Evolutionary conservation across 1,139 yeast genomes (phyloP).

Genomic region (Candida gigantensis): DNA sequence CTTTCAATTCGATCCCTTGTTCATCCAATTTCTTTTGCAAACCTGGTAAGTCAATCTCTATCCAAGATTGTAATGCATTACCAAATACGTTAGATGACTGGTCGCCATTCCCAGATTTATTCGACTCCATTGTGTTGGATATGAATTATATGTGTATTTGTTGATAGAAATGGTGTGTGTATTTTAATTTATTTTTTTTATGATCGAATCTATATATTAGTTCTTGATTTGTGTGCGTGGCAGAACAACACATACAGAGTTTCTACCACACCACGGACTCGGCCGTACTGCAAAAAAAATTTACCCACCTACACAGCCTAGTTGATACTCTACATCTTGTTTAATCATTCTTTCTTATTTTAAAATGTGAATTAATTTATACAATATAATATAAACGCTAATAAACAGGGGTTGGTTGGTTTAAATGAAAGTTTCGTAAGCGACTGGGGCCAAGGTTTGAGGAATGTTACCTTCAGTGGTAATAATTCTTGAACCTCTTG

Average conservation of each 20-base stretch:
- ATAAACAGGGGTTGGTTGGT: slow-evolving; percentile 10
- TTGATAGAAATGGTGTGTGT: too few relatives aligned
- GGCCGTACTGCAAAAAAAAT: too few relatives aligned
- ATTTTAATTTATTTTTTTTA: too few relatives aligned
- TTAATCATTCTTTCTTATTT: background rate
- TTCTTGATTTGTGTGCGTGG: too few relatives aligned
- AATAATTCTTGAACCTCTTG: slow-evolving; percentile 89
- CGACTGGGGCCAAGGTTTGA: slow-evolving; percentile 97
- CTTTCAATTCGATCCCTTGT: slow-evolving; percentile 72
- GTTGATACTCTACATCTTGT: too few relatives aligned
- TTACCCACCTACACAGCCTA: too few relatives aligned
- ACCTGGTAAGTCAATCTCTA: slow-evolving; percentile 65
- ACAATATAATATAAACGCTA: slow-evolving; percentile 13
- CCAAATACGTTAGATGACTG: slow-evolving; percentile 27
- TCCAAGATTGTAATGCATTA: slow-evolving; percentile 73
- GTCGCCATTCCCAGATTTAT: background rate
- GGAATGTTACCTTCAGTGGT: slow-evolving; percentile 79
- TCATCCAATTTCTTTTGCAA: slow-evolving; percentile 74
- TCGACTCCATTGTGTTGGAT: slow-evolving; percentile 2
- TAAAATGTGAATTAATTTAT: slow-evolving; percentile 17
- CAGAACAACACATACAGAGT: too few relatives aligned
- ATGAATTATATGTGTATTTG: background rate
- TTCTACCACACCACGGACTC: too few relatives aligned
- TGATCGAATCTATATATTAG: too few relatives aligned
- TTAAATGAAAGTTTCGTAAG: slow-evolving; percentile 98